Base-by-base conservation (phyloP, 2,329 filamentous ascomycete genomes). In the Cladosporium oxysporum region DNA sequence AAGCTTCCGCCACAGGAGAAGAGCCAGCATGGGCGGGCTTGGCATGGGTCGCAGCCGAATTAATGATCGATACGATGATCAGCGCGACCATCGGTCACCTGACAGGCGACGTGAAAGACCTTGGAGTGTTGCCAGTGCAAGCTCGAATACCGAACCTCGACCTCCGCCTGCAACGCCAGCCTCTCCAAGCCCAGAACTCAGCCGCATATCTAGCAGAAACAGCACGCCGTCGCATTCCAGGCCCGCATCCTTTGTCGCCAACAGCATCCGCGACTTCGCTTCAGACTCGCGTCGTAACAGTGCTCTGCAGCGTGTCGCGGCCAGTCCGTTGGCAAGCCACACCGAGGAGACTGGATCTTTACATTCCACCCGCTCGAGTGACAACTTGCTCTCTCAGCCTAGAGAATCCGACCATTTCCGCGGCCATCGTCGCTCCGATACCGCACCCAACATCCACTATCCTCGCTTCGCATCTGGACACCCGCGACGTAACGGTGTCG, bases 161-260 rank as follows among this genome's bases (percentile, higher is more conserved):
- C 87, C 87, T 55, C 87, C 87, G 55, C 87, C 87, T 6, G 87
- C 87, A 1, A 88, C 87, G 2, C 87, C 87, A 23, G 87, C 87
- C 16, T 87, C 86, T 59, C 82, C 83, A 31, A 84, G 83, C 23
- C 75, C 87, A 12, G 75, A 76, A 64, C 52, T 87, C 83, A 67
- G 81, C 81, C 23, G 82, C 82, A 66, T 85, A 81, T 57, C 74
- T 18, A 76, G 74, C 66, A 67, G 75, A 29, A 74, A 70, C 58
- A 73, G 65, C 68, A 76, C 75, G 31, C 74, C 75, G 3, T 72
- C 65, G 49, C 73, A 75, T 37, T 76, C 75, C 18, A 66, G 75
- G 55, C 74, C 74, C 5, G 70, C 74, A 10, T 76, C 74, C 3
- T 70, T 76, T 31, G 70, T 76, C 33, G 74, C 73, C 18, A 76